Base-by-base conservation (phyloP, 2,329 filamentous ascomycete species). In the Hymenoscyphus scutula region DNA sequence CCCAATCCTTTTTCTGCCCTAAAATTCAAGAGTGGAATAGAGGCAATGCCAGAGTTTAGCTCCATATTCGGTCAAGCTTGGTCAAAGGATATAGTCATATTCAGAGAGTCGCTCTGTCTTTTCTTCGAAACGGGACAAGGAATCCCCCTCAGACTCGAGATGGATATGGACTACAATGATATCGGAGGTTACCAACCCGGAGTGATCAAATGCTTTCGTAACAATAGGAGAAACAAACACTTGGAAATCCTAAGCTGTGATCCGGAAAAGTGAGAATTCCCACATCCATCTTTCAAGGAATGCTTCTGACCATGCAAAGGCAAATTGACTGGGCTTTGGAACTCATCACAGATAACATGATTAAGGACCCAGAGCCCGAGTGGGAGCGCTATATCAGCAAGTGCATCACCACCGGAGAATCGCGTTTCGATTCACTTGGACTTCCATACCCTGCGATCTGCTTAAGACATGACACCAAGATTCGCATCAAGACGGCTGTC, bases 301-400 rank as follows among this genome's bases (percentile, higher is more conserved):
- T 54, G 32, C 11, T 34, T 7, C n/a, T 56, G n/a, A 62, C 25
- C 54, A 30, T 8, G 11, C 3, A 29, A 59, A 74, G 73, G 48
- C 54, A 67, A 38, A 41, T 73, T 38, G 69, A 74, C 59, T 74
- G 72, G 69, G 63, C 62, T n/a, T 27, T 74, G 10, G 71, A 73
- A 29, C 67, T 75, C 11, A 68, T 72, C 29, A 68, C 70, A 1
- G 72, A 74, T 41, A 67, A 68, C 32, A 62, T 62, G 5, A 64
- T 72, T 25, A 55, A 63, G 19, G 59, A 65, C 6, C 68, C 69
- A 19, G 53, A 59, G 19, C 17, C 60, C 7, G 56, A 60, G 13
- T 64, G 71, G 19, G 51, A 63, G 17, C 29, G 55, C 23, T 53
- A 72, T 10, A 66, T 72, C 30, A 61, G 64, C 25, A 59, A 59